A percentile compares a stretch with the other conserved stretches of the same genome.
phyloP scores from a whole-genome alignment of 192 early-diverging fungal genomes.

The Podila horticola region DNA sequence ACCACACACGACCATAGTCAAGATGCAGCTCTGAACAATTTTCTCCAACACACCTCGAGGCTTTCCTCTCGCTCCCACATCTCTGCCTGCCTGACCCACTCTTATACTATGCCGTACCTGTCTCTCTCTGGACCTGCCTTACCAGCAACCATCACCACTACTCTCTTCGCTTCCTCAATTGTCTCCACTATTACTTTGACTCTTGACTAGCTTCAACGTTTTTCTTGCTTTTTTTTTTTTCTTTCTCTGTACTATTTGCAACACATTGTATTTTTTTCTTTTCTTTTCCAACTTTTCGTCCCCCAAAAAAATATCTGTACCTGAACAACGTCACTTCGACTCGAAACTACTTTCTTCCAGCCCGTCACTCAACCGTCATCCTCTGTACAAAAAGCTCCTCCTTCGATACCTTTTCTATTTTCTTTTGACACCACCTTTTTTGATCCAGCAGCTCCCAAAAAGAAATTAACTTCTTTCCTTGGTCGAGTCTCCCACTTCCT shows the following conservation, averaged over 20 bases:
- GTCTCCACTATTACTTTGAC: neutral
- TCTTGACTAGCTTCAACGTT: slow-evolving; percentile 3
- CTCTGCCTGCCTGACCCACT: neutral
- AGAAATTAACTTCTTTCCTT: slow-evolving; percentile 19
- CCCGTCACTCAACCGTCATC: neutral
- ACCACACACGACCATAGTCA: neutral
- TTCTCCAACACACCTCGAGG: neutral
- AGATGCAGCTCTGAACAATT: neutral
- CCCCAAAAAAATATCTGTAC: neutral
- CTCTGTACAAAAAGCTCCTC: slow-evolving; percentile 3
- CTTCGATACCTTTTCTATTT: slow-evolving; percentile 1
- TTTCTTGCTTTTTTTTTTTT: neutral
- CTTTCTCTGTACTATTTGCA: neutral
- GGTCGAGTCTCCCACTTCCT: slow-evolving; percentile 25
- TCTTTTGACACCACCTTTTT: neutral
- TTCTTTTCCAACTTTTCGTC: neutral
- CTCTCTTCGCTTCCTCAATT: neutral
- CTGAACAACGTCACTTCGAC: neutral
- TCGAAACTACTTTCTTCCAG: slow-evolving; percentile 12
- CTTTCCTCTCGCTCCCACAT: neutral
- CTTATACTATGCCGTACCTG: neutral
- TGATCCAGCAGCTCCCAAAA: slow-evolving; percentile 23
- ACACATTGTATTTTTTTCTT: neutral
- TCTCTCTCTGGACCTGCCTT: slow-evolving; percentile 1
- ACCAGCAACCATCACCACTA: neutral